These are phyloP conservation scores for Globisporangium echinulatum DNA, from an alignment of 352 stramenopile genomes.

Conservation along the genomic window DNA sequence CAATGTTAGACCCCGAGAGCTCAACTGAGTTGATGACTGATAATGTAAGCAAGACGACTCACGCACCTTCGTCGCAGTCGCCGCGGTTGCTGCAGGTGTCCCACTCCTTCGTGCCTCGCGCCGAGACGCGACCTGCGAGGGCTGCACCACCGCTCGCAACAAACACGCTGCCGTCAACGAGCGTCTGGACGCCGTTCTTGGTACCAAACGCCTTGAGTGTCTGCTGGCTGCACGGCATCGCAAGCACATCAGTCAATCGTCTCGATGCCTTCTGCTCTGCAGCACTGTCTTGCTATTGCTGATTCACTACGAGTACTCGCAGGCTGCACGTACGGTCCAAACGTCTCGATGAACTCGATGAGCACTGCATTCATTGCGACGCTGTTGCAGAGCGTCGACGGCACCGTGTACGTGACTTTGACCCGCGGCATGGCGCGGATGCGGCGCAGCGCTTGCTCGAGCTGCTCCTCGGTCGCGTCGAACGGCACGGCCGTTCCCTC, in stretches of 20 bases:
- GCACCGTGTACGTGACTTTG: constrained; percentile 41
- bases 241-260: too few relatives aligned
- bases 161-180: constrained; percentile 48
- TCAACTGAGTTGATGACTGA: too few relatives aligned
- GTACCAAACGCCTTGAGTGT: constrained; percentile 48
- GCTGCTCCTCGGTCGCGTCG: constrained; percentile 34
- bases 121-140: constrained; percentile 34
- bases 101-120: constrained; percentile 87
- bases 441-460: constrained; percentile 46
- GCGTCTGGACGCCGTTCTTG: constrained; percentile 22
- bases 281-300: too few relatives aligned
- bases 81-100: constrained; percentile 85
- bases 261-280: too few relatives aligned
- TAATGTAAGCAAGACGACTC: neutral
- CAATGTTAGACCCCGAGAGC: too few relatives aligned
- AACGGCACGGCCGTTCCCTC: constrained; percentile 42
- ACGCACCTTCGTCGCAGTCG: constrained; percentile 58
- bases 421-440: constrained; percentile 27
- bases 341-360: constrained; percentile 55
- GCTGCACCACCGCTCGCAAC: constrained; percentile 31
- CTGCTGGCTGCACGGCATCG: constrained; percentile 31
- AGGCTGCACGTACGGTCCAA: constrained; percentile 42
- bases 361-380: constrained; percentile 36
- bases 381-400: constrained; percentile 35
- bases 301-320: neutral